Percentiles rank a stretch among this genome's conserved stretches.
Conservation (phyloP, 2,329 filamentous ascomycete species). For the Talaromyces pinophilus region DNA sequence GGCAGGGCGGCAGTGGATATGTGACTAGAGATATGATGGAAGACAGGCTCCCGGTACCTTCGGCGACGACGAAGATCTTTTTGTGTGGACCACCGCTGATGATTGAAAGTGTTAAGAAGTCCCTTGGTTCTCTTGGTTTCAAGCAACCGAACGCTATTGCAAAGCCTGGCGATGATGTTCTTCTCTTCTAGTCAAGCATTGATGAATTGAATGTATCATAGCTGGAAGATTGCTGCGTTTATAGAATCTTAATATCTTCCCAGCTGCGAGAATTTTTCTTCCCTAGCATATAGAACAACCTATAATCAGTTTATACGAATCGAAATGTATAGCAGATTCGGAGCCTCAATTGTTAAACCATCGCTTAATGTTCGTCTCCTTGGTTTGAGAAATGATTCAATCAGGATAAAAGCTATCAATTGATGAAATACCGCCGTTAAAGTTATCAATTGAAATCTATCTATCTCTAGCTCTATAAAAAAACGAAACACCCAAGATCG, state of each 20-base stretch:
- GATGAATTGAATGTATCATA: neutral
- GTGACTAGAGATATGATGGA: slow-evolving; percentile 56
- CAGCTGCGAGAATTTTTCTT: neutral
- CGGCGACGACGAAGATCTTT: slow-evolving; percentile 54
- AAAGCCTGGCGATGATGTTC: slow-evolving; percentile 59
- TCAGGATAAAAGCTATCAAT: neutral
- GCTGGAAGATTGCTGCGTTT: neutral
- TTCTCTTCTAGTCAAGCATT: slow-evolving; percentile 49
- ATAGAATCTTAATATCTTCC: neutral
- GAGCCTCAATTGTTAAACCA: neutral
- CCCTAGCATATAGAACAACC: neutral
- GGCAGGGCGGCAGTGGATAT: slow-evolving; percentile 54
- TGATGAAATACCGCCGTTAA: neutral
- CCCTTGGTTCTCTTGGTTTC: slow-evolving; percentile 53
- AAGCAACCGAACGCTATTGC: slow-evolving; percentile 52
- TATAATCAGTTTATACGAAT: neutral
- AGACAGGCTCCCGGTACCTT: slow-evolving; percentile 52
- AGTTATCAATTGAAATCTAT: neutral
- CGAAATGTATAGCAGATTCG: neutral
- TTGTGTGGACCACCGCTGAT: slow-evolving; percentile 64
- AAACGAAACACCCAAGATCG: neutral
- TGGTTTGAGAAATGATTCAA: neutral
- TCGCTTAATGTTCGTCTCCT: neutral
- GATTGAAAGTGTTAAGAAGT: slow-evolving; percentile 59
- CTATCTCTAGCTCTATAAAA: neutral